Conservation (phyloP, 306 rosid species). For the apple (Malus domestica) region DNA sequence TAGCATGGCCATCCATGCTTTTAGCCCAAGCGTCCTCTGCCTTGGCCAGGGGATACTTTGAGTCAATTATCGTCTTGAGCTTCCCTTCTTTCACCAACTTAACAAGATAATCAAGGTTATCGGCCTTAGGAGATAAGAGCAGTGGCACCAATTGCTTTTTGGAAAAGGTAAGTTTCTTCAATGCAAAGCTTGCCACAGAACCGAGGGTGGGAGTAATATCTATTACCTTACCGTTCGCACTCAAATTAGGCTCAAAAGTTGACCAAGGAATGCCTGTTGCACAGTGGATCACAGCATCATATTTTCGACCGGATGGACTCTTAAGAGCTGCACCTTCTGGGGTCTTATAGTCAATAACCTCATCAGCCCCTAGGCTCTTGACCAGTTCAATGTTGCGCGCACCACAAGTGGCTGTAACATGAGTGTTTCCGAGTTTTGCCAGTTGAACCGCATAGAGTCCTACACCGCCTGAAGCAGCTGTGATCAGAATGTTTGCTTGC, state of each 20-base stretch:
- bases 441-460: slow-evolving; percentile 78
- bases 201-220: slow-evolving; percentile 48
- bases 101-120: slow-evolving; percentile 45
- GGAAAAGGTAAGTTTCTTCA: slow-evolving; percentile 54
- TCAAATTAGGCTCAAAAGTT: slow-evolving; percentile 66
- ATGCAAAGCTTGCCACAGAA: slow-evolving; percentile 39
- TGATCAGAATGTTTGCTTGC: slow-evolving; percentile 53
- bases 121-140: slow-evolving; percentile 39
- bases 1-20: slow-evolving; percentile 77
- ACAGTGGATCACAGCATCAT: slow-evolving; percentile 68
- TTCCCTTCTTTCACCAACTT: slow-evolving; percentile 60
- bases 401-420: slow-evolving; percentile 81
- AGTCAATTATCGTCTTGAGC: slow-evolving; percentile 63
- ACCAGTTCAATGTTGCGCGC: slow-evolving; percentile 59
- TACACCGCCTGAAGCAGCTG: slow-evolving; percentile 89
- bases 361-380: slow-evolving; percentile 72
- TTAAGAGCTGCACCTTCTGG: slow-evolving; percentile 57
- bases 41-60: slow-evolving; percentile 47
- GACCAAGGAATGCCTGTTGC: slow-evolving; percentile 62
- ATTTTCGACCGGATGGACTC: slow-evolving; percentile 66
- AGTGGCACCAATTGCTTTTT: slow-evolving; percentile 68
- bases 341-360: slow-evolving; percentile 75
- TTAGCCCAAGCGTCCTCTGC: slow-evolving; percentile 67
- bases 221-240: slow-evolving; percentile 53
- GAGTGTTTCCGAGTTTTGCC: slow-evolving; percentile 73